Conservation (phyloP, 768 basidiomycete genomes). For the Mycena epipterygia region DNA sequence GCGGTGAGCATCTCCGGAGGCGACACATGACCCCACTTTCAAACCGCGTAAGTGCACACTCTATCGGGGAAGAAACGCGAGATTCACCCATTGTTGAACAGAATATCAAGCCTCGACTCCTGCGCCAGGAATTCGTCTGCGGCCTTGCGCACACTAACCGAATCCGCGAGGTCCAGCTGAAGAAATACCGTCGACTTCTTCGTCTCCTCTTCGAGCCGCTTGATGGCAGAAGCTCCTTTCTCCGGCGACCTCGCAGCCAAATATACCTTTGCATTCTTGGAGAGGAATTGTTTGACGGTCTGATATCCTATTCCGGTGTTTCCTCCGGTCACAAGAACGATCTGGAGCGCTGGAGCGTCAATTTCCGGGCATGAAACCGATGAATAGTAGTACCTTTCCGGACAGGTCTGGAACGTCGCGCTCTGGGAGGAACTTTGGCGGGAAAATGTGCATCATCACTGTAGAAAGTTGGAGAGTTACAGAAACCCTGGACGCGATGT, state of each 20-base stretch:
- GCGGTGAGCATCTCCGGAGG: conserved; percentile 39
- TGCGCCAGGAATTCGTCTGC: conserved; percentile 41
- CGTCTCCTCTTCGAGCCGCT: conserved; percentile 45
- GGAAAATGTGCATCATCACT: not conserved
- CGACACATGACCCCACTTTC: conserved; percentile 42
- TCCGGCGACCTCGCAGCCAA: conserved; percentile 40
- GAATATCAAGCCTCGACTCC: conserved; percentile 39
- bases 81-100: conserved; percentile 45
- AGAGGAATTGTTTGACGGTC: conserved; percentile 49
- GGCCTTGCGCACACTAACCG: conserved; percentile 41
- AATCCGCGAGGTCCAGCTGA: conserved; percentile 46
- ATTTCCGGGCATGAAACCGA: not conserved
- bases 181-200: conserved; percentile 37
- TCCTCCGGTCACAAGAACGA: conserved; percentile 53
- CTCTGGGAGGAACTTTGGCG: not conserved
- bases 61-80: too few species aligned
- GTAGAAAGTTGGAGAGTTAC: too few species aligned
- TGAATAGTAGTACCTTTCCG: not conserved
- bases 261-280: conserved; percentile 47
- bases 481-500: too few species aligned
- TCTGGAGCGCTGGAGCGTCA: conserved; percentile 14
- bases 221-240: conserved; percentile 38
- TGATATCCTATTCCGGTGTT: conserved; percentile 58
- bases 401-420: not conserved
- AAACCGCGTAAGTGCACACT: not conserved